phyloP scores from a whole-genome alignment of 495 filamentous ascomycete genomes.

The Penicillium dipodomyicola region DNA sequence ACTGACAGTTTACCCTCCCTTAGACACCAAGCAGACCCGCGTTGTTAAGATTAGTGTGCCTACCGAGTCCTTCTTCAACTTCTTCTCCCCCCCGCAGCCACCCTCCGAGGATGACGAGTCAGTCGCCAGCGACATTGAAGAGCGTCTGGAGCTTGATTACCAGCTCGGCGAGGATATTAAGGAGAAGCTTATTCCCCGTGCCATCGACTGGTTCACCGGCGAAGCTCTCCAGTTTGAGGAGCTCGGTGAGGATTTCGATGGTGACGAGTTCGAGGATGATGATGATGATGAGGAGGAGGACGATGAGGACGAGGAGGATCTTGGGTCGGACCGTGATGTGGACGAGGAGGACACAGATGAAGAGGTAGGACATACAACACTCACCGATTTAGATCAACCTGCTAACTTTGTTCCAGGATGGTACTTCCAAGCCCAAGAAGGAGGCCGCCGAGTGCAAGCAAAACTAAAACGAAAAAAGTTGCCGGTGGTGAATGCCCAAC shows the following conservation, averaged over 20 bases:
- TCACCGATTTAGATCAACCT: constrained; percentile 4
- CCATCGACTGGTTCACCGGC: constrained; percentile 99
- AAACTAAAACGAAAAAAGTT: constrained; percentile 58
- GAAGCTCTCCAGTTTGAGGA: constrained; percentile 98
- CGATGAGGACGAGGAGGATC: constrained; percentile 74
- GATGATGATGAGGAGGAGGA: constrained; percentile 91
- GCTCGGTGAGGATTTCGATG: constrained; percentile 80
- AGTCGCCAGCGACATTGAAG: constrained; percentile 85
- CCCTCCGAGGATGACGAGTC: constrained; percentile 75
- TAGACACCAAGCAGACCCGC: constrained; percentile 98
- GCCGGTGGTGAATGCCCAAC: constrained; percentile 15
- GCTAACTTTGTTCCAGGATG: constrained; percentile 64
- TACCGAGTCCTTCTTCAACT: constrained; percentile 99
- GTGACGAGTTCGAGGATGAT: constrained; percentile 83
- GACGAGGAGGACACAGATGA: constrained; percentile 81
- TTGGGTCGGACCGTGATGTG: constrained; percentile 44
- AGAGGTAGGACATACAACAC: constrained; percentile 61
- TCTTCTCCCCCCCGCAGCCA: constrained; percentile 93
- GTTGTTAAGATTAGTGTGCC: constrained; percentile 98
- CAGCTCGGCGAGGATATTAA: constrained; percentile 99
- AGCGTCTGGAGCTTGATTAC: constrained; percentile 97
- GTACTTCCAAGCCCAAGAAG: constrained; percentile 94
- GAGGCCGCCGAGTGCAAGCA: constrained; percentile 99
- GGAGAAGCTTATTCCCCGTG: constrained; percentile 98
- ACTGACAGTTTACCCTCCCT: constrained; percentile 28